These are phyloP conservation scores for Pontederia crassipes DNA, from an alignment of 176 grass and related monocot genomes.

Conservation along the genomic window DNA sequence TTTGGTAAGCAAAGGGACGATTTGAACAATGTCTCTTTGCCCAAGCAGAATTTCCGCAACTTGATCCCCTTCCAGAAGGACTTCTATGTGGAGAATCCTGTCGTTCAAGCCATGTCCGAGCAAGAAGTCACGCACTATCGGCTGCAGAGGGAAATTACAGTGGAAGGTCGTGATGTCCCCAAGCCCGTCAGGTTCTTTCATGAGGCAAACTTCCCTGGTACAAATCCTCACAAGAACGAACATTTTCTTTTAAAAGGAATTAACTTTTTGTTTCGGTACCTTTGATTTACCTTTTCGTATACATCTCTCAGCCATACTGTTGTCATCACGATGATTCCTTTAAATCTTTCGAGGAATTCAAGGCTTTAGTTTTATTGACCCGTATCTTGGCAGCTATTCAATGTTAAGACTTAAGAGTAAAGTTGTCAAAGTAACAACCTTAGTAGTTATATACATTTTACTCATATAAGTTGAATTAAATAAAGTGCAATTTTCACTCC, in stretches of 20 bases:
- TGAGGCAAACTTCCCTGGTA: conserved; percentile 85
- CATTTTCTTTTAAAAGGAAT: not conserved
- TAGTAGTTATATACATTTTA: too few species aligned
- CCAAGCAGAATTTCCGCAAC: conserved; percentile 64
- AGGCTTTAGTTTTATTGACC: too few species aligned
- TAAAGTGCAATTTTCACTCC: too few species aligned
- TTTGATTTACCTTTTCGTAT: conserved; percentile 1
- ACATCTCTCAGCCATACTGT: too few species aligned
- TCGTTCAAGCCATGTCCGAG: conserved; percentile 80
- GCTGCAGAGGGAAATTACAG: conserved; percentile 44
- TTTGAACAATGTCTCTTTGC: conserved; percentile 47
- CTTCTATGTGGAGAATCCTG: conserved; percentile 73
- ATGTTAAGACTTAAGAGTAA: too few species aligned
- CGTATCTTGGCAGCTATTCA: too few species aligned
- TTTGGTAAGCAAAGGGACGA: conserved; percentile 43
- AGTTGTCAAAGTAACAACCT: too few species aligned
- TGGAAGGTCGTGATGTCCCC: conserved; percentile 70
- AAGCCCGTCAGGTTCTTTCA: conserved; percentile 82
- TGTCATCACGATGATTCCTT: too few species aligned
- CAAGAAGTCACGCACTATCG: conserved; percentile 57
- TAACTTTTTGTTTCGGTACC: not conserved
- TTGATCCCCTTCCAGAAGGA: conserved; percentile 90
- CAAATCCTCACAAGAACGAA: not conserved
- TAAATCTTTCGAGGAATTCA: too few species aligned
- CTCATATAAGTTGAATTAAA: too few species aligned